Conservation (phyloP, 495 filamentous ascomycete species). For the Penicillium angulare region DNA sequence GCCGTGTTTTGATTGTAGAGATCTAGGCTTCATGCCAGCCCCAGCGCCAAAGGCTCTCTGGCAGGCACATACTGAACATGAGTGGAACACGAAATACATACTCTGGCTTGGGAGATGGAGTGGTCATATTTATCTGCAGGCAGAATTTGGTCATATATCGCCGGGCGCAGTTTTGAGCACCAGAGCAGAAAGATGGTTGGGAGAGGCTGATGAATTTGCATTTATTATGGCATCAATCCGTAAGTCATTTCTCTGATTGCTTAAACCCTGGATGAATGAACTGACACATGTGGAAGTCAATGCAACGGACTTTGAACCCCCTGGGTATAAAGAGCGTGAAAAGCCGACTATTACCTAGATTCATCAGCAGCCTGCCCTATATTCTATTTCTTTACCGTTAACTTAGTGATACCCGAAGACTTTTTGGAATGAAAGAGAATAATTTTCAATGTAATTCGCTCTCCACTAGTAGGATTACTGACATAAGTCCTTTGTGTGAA, state of each 20-base stretch:
- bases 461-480: too few species aligned
- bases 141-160: conserved; percentile 32
- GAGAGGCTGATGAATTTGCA: conserved; percentile 39
- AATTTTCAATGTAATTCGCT: too few species aligned
- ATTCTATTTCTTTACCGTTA: background rate
- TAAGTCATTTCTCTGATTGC: conserved; percentile 7
- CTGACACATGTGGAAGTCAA: conserved; percentile 5
- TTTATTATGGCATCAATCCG: conserved; percentile 35
- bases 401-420: too few species aligned
- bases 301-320: conserved; percentile 6
- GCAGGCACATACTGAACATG: conserved; percentile 32
- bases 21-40: conserved; percentile 36
- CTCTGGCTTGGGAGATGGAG: conserved; percentile 38
- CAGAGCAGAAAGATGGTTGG: conserved; percentile 34
- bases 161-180: conserved; percentile 17
- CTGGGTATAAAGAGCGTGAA: background rate
- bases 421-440: too few species aligned
- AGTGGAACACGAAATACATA: conserved; percentile 35
- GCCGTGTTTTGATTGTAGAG: conserved; percentile 33
- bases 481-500: too few species aligned
- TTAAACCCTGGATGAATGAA: background rate
- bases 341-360: too few species aligned
- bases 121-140: conserved; percentile 31
- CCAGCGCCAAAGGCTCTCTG: conserved; percentile 40
- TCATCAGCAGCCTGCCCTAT: too few species aligned